phyloP scores from a whole-genome alignment of 306 rosid genomes.

The Citrullus amarus region DNA sequence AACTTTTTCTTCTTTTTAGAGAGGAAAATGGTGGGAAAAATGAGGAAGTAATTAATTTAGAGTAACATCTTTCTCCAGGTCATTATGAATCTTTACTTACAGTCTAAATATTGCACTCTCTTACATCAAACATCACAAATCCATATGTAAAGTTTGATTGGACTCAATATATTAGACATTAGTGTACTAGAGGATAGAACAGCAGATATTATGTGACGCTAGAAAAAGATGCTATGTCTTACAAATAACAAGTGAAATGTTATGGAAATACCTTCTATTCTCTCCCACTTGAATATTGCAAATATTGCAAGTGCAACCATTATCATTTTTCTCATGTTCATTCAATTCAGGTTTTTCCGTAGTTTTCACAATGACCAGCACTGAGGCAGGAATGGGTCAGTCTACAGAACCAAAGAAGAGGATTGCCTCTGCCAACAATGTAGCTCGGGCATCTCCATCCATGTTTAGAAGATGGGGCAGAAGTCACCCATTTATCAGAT shows the following conservation, averaged over 20 bases:
- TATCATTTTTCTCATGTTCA: not conserved
- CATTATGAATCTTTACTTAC: not conserved
- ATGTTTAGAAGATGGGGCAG: slow-evolving; percentile 70
- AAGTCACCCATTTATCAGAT: slow-evolving; percentile 61
- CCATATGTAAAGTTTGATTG: not conserved
- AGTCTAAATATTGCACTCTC: not conserved
- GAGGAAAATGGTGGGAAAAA: too few relatives aligned
- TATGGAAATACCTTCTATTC: not conserved
- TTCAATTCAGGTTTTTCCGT: slow-evolving; percentile 1
- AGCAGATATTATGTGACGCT: not conserved
- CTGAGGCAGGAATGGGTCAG: slow-evolving; percentile 19
- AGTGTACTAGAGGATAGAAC: not conserved
- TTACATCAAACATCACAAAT: not conserved
- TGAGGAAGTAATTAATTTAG: not conserved
- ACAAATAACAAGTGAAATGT: not conserved
- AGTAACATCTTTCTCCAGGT: not conserved
- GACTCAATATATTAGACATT: not conserved
- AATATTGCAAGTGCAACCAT: not conserved
- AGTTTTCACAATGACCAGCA: slow-evolving; percentile 11
- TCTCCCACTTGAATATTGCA: not conserved
- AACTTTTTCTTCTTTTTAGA: too few relatives aligned
- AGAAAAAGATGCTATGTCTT: not conserved
- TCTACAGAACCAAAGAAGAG: slow-evolving; percentile 11
- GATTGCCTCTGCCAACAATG: not conserved
- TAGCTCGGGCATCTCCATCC: slow-evolving; percentile 17